Conservation (phyloP, 2,329 filamentous ascomycete genomes). For the Harringtonia aguacate region DNA sequence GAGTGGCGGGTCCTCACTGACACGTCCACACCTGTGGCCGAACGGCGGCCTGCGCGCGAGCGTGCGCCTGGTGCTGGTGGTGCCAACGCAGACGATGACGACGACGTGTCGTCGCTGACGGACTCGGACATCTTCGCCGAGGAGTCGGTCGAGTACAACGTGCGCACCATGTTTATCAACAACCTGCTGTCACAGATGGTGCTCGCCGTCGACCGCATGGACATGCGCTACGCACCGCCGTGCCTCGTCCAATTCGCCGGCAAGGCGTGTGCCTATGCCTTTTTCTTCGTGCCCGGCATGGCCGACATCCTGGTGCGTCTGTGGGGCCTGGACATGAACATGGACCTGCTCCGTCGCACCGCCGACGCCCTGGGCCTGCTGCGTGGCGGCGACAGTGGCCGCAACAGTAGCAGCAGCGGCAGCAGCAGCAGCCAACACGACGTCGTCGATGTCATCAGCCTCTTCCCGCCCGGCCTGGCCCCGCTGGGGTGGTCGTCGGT, state of each 20-base stretch:
- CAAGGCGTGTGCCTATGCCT: slow-evolving; percentile 84
- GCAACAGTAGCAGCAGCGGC: slow-evolving; percentile 17
- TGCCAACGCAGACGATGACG: slow-evolving; percentile 35
- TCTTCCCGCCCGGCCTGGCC: slow-evolving; percentile 58
- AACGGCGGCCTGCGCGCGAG: slow-evolving; percentile 39
- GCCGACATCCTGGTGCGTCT: slow-evolving; percentile 76
- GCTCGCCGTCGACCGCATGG: slow-evolving; percentile 84
- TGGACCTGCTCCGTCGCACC: slow-evolving; percentile 59
- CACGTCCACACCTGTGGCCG: slow-evolving; percentile 50
- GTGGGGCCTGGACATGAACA: slow-evolving; percentile 54
- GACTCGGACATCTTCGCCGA: slow-evolving; percentile 35
- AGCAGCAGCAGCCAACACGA: too few species aligned
- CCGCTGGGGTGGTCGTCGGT: slow-evolving; percentile 47
- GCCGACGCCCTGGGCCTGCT: slow-evolving; percentile 58
- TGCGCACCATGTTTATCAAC: slow-evolving; percentile 74
- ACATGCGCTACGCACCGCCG: slow-evolving; percentile 55
- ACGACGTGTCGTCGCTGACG: slow-evolving; percentile 57
- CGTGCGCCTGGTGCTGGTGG: slow-evolving; percentile 20
- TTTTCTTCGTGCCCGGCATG: slow-evolving; percentile 82
- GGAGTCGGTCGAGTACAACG: slow-evolving; percentile 72
- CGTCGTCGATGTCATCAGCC: slow-evolving; percentile 54
- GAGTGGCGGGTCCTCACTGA: slow-evolving; percentile 74
- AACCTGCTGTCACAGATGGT: slow-evolving; percentile 76
- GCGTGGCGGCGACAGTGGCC: slow-evolving; percentile 41
- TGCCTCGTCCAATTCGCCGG: slow-evolving; percentile 76